Evolutionary conservation across 2,329 filamentous ascomycete species (phyloP).

Genomic region (Endothia cerciana): DNA sequence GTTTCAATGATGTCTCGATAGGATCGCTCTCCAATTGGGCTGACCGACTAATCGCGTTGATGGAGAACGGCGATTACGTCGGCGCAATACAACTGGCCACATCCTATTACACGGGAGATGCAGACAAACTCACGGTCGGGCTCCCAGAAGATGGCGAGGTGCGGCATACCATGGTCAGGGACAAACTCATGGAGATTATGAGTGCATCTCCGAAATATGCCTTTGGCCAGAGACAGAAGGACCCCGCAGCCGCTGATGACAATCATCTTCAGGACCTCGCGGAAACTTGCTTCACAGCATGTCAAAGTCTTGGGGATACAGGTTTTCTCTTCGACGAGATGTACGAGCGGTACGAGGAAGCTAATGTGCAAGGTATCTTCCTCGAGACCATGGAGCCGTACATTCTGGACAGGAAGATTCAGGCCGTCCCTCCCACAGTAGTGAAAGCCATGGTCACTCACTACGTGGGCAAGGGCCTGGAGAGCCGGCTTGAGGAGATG

Average conservation of each 20-base stretch:
- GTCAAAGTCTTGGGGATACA: conserved; percentile 73
- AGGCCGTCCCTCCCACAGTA: conserved; percentile 75
- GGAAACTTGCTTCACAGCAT: conserved; percentile 81
- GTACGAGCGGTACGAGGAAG: conserved; percentile 87
- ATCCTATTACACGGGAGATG: conserved; percentile 86
- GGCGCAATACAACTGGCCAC: conserved; percentile 88
- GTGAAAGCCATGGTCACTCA: conserved; percentile 85
- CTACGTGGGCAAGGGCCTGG: conserved; percentile 76
- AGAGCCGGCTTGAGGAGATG: conserved; percentile 85
- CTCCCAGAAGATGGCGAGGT: conserved; percentile 80
- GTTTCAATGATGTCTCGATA: conserved; percentile 91
- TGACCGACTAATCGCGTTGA: conserved; percentile 86
- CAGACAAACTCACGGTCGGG: conserved; percentile 93
- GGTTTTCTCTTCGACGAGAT: conserved; percentile 91
- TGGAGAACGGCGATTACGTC: conserved; percentile 97
- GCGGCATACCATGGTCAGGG: conserved; percentile 80
- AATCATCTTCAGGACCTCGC: conserved; percentile 76
- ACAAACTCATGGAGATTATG: conserved; percentile 93
- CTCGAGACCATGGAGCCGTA: conserved; percentile 87
- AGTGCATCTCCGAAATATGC: conserved; percentile 87
- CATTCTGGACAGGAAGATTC: conserved; percentile 78
- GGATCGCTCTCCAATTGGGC: conserved; percentile 97
- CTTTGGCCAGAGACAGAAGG: conserved; percentile 68
- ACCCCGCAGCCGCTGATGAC: conserved; percentile 50
- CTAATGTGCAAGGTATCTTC: conserved; percentile 73